Percentiles rank a stretch among this genome's conserved stretches.
Conservation (phyloP, 345 rosid species). For the Eucalyptus curtisii region DNA sequence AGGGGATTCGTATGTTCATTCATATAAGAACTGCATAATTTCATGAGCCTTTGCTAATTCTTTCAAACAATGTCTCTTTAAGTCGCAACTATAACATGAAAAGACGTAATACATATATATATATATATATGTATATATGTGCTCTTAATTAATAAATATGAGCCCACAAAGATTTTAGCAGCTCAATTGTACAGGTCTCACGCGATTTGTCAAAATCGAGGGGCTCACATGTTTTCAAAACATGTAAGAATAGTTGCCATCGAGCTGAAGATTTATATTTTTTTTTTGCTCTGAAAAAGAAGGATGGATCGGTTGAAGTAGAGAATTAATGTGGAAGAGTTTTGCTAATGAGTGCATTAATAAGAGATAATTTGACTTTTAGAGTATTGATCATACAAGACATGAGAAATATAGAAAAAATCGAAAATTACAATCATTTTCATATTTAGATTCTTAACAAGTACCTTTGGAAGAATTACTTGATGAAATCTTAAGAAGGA, state of each 20-base stretch:
- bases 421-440: background rate
- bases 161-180: background rate
- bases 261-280: background rate
- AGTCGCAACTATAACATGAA: background rate
- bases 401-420: background rate
- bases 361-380: background rate
- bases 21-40: background rate
- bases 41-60: background rate
- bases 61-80: background rate
- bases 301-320: background rate
- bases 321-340: background rate
- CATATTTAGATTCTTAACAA: background rate
- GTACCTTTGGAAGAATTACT: background rate
- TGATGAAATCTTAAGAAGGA: background rate
- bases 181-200: background rate
- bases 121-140: background rate
- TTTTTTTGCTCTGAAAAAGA: background rate
- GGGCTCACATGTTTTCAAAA: background rate
- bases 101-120: background rate
- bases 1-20: background rate
- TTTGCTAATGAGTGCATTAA: background rate
- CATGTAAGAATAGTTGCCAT: background rate
- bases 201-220: background rate
- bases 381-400: background rate
- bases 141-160: background rate